phyloP scores from a whole-genome alignment of 257 asterid species.

The Solanum virginianum region DNA sequence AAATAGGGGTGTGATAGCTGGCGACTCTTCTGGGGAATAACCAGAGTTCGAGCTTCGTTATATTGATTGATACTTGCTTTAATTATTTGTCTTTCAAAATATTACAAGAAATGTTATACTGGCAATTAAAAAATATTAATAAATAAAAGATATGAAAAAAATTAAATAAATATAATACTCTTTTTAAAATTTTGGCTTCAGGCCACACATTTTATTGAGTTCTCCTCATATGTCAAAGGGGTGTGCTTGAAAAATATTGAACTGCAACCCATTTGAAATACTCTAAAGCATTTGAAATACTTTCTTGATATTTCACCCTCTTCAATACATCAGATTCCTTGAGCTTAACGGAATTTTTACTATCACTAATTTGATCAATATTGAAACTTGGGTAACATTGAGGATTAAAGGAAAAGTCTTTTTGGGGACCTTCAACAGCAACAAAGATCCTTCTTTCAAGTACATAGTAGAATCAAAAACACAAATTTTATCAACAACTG shows the following conservation, averaged over 20 bases:
- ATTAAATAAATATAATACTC: no score
- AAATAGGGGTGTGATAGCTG: no score
- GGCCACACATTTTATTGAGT: no score
- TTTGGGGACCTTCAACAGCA: slow-evolving; percentile 49
- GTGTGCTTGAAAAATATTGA: slow-evolving; percentile 66
- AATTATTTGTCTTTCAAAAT: no score
- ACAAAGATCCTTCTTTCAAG: slow-evolving; percentile 61
- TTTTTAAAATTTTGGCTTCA: not conserved
- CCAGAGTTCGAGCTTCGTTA: no score
- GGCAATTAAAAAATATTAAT: no score
- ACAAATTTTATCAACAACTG: not conserved
- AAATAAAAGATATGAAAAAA: no score
- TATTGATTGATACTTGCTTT: no score
- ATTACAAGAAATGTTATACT: no score
- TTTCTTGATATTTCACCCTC: slow-evolving; percentile 35
- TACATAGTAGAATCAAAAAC: slow-evolving; percentile 18
- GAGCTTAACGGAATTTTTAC: slow-evolving; percentile 14
- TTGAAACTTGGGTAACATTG: slow-evolving; percentile 24
- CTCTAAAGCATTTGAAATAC: slow-evolving; percentile 36
- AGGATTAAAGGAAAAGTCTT: slow-evolving; percentile 56
- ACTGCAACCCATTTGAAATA: slow-evolving; percentile 53
- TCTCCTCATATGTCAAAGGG: slow-evolving; percentile 31
- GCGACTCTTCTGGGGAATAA: no score
- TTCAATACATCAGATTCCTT: slow-evolving; percentile 52
- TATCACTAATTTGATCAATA: not conserved